These are phyloP conservation scores for Globisporangium perplexum DNA, from an alignment of 352 stramenopile species.

Conservation along the genomic window DNA sequence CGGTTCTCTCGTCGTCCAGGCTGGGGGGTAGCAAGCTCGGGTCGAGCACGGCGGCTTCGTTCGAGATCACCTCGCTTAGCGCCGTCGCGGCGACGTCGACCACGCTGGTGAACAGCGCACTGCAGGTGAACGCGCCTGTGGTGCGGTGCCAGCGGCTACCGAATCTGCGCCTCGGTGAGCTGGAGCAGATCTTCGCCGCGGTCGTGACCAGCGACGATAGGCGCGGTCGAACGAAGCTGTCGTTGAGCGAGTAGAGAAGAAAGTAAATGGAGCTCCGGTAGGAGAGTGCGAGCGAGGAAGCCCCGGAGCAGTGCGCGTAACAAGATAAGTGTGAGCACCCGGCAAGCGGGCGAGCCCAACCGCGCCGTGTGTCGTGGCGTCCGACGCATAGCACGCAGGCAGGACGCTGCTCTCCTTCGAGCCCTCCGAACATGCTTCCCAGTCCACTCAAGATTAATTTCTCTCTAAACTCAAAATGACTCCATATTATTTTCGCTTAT, in stretches of 20 bases:
- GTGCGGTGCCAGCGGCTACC: slow-evolving; percentile 1
- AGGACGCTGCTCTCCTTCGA: no score
- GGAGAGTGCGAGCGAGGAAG: background rate
- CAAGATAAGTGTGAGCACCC: no score
- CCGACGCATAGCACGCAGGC: no score
- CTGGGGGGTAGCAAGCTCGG: background rate
- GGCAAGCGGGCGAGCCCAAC: no score
- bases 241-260: slow-evolving; percentile 1
- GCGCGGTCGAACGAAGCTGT: slow-evolving; percentile 1
- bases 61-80: background rate
- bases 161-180: slow-evolving; percentile 1
- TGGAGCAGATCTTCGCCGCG: slow-evolving; percentile 13
- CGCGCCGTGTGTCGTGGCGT: no score
- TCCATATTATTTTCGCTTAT: no score
- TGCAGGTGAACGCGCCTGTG: background rate
- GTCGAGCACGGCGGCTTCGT: background rate
- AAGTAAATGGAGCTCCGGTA: no score
- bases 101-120: background rate
- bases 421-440: no score
- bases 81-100: background rate
- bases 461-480: background rate
- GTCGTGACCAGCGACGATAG: slow-evolving; percentile 10
- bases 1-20: background rate
- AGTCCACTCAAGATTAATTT: background rate
- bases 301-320: no score